A percentile compares a stretch with the other conserved stretches of the same genome.
phyloP scores from a whole-genome alignment of 139 green algal genomes.

The Picochlorum sp. region DNA sequence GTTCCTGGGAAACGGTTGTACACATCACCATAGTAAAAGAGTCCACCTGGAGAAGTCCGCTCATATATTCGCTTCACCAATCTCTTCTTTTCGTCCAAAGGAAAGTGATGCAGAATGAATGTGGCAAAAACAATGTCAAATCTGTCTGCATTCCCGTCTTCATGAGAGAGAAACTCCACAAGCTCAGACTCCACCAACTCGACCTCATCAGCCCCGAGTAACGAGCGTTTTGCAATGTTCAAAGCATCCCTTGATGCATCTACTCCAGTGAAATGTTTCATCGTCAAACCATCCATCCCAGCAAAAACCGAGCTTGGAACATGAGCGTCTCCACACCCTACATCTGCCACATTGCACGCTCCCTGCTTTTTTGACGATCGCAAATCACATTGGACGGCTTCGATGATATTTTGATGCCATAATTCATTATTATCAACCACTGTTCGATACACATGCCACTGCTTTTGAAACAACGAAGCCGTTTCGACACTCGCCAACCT shows the following conservation, averaged over 20 bases:
- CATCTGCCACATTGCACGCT: neutral
- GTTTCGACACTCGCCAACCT: neutral
- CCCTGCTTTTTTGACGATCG: neutral
- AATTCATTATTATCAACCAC: constrained; percentile 9
- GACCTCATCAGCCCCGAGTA: neutral
- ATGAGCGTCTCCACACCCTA: constrained; percentile 1
- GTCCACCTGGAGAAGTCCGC: neutral
- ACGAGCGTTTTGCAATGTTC: constrained; percentile 1
- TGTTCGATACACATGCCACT: constrained; percentile 6
- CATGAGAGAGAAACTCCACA: neutral
- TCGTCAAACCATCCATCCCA: neutral
- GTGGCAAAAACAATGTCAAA: constrained; percentile 7
- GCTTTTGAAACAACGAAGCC: constrained; percentile 1
- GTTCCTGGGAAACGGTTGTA: neutral
- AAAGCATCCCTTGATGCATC: constrained; percentile 1
- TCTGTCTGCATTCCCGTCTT: neutral
- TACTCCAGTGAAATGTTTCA: neutral
- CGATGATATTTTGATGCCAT: neutral
- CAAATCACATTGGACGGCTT: neutral
- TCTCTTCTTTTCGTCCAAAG: neutral
- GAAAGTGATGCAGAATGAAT: constrained; percentile 7
- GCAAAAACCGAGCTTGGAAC: neutral
- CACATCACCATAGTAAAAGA: constrained; percentile 7
- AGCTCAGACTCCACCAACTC: constrained; percentile 2
- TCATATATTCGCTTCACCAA: neutral